Base-by-base conservation (phyloP, 2,329 filamentous ascomycete genomes). In the Botrytis aclada region DNA sequence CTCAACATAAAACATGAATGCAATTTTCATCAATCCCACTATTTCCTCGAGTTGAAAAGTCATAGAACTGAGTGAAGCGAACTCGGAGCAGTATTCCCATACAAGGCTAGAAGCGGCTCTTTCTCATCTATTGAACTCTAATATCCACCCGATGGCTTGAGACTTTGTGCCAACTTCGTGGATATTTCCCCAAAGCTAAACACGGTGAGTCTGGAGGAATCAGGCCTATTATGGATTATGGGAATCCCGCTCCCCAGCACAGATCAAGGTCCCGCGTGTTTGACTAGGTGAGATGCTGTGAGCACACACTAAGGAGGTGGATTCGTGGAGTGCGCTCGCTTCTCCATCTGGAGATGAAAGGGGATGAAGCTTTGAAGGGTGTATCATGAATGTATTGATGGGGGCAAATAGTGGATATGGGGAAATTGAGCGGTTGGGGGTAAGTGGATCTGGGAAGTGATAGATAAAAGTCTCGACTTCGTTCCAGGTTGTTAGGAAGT, bases 141-240 rank as follows among this genome's bases (percentile, higher is more conserved):
- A 62, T 39, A 39, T 39, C 34, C 34, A 61, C 22, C 18, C 22
- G 12, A 18, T 62, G 34, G 37, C 37, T 37, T n/a, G 16, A n/a
- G 34, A 18, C 60, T 39, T 62, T 5, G 32, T 39, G 22, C 22
- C 7, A n/a, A 18, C 60, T 62, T n/a, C 3, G 32, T n/a, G 22
- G 34, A n/a, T 39, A 62, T n/a, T 62, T 62, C 60, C 60, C 60
- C 25, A 61, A 8, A n/a, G 6, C 58, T 61, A 39, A 25, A 61
- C 34, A 39, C 60, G 60, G 12, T 18, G 60, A 62, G 60, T 39
- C 34, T 62, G 60, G 60, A 39, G 34, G 29, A 62, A 39, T 62
- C 60, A 34, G 60, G 37, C 60, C 60, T 62, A 62, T 62, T 39
- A 39, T 62, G 60, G 60, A 62, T 62, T 16, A 7, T 62, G 60